Base-by-base conservation (phyloP, 2,329 filamentous ascomycete genomes). In the Raffaelea ambrosiae region DNA sequence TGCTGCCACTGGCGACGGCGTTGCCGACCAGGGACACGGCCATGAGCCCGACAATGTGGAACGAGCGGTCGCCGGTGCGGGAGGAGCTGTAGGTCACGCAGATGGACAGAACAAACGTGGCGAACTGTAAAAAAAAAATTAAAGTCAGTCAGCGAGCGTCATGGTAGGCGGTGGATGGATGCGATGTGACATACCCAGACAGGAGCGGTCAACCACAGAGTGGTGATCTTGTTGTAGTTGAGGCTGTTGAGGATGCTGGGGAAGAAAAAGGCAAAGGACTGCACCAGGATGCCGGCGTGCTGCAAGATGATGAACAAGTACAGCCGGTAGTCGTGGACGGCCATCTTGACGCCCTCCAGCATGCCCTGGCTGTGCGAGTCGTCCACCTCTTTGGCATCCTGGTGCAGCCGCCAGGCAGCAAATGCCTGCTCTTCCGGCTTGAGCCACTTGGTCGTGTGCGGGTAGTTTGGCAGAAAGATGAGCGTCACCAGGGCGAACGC, bases 241-340 rank as follows among this genome's bases (percentile, higher is more conserved):
- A 84, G 68, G 0, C 77, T 81, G 40, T 77, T 69, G 1, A 83
- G 75, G 38, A 84, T 80, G 0, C 72, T 77, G 0, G 81, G 81
- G 61, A 84, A 83, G 64, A 83, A 83, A 57, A 82, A 82, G 41
- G 80, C 76, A 55, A 83, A 81, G 1, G 73, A 76, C 55, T 79
- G 74, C 0, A 70, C 68, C 1, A 76, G 60, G 16, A 77, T 53
- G 29, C 66, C 72, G n/a, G 68, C 56, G 48, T 78, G 75, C 55
- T 79, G 74, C 3, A 79, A 61, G 20, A 79, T 61, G 2, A 75
- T 66, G 46, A 79, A 77, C 1, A 79, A 51, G 51, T 76, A 79
- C 0, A 78, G 62, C 2, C 71, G 66, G 55, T 60, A 61, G 44
- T 62, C 60, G 11, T 41, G 45, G 10, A 61, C 29, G 1, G 60